Evolutionary conservation across 208 protist species (phyloP).

Genomic region (Trypanosomatidae sp.): DNA sequence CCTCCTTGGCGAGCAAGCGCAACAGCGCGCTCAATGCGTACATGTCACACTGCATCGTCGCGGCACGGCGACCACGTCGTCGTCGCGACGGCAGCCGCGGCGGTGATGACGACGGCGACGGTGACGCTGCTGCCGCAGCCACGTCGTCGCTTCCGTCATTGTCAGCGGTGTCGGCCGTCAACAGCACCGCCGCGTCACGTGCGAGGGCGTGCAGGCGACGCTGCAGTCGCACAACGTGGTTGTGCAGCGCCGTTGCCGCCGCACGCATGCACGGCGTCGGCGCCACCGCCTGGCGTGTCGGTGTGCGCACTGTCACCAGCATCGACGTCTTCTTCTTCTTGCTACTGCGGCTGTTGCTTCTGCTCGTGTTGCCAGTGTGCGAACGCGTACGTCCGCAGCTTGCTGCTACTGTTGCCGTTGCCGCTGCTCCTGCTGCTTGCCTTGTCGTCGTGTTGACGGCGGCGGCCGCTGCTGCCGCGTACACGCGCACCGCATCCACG

Average conservation of each 20-base stretch:
- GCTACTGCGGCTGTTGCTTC: too few relatives aligned
- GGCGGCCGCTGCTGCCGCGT: too few relatives aligned
- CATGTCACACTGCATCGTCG: constrained; percentile 16
- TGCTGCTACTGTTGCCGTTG: too few relatives aligned
- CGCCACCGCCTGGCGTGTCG: constrained; percentile 20
- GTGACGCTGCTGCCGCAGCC: too few relatives aligned
- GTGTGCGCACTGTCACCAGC: constrained; percentile 14
- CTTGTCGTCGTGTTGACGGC: too few relatives aligned
- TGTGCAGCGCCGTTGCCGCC: constrained; percentile 23
- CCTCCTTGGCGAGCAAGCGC: constrained; percentile 25
- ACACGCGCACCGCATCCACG: too few relatives aligned
- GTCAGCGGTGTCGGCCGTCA: constrained; percentile 3
- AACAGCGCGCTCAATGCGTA: constrained; percentile 43
- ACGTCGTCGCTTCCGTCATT: background rate
- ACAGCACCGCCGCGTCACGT: constrained; percentile 16
- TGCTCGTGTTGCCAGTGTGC: too few relatives aligned
- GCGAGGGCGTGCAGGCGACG: constrained; percentile 40
- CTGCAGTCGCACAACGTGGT: constrained; percentile 36
- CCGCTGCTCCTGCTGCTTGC: too few relatives aligned
- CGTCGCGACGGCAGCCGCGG: too few relatives aligned
- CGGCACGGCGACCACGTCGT: background rate
- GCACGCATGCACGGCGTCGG: constrained; percentile 45
- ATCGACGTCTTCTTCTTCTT: too few relatives aligned
- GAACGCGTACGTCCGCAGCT: too few relatives aligned
- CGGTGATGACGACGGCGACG: too few relatives aligned